A percentile compares a stretch with the other conserved stretches of the same genome.
Conservation (phyloP, 495 filamentous ascomycete species). For the Pyronema domesticum region DNA sequence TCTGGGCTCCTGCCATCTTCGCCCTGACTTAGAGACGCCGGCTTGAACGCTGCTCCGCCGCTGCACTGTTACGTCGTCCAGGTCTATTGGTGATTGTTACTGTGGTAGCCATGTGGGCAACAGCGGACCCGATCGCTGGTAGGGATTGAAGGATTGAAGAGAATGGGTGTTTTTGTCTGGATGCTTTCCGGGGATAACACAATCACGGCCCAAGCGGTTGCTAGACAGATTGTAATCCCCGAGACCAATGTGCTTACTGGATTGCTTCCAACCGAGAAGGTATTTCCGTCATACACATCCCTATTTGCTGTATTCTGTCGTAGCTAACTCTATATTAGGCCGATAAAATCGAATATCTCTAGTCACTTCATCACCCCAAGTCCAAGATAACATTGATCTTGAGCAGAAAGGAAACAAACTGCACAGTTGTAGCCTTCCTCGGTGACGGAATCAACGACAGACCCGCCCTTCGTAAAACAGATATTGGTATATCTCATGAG, state of each 20-base stretch:
- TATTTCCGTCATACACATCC: neutral
- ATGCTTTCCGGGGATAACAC: conserved; percentile 85
- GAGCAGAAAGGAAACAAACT: too few species aligned
- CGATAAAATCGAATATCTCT: conserved; percentile 61
- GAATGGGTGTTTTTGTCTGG: conserved; percentile 53
- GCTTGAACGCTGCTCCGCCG: too few species aligned
- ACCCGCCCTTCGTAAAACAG: conserved; percentile 59
- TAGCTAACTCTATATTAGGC: conserved; percentile 27
- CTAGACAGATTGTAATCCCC: conserved; percentile 56
- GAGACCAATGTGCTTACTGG: conserved; percentile 63
- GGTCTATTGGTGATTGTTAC: too few species aligned
- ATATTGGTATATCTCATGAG: conserved; percentile 78
- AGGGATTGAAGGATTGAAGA: conserved; percentile 50
- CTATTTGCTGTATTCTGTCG: too few species aligned
- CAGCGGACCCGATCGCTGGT: conserved; percentile 47
- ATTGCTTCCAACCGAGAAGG: conserved; percentile 67
- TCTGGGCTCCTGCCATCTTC: too few species aligned
- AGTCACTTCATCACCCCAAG: conserved; percentile 29
- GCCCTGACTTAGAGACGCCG: too few species aligned
- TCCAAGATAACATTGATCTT: conserved; percentile 4
- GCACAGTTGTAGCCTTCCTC: conserved; percentile 34
- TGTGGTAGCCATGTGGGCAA: conserved; percentile 38
- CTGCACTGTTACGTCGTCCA: too few species aligned
- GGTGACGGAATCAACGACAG: conserved; percentile 85
- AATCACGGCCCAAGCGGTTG: conserved; percentile 62